Conservation (phyloP, 768 basidiomycete species). For the Termitomyces sp. region DNA sequence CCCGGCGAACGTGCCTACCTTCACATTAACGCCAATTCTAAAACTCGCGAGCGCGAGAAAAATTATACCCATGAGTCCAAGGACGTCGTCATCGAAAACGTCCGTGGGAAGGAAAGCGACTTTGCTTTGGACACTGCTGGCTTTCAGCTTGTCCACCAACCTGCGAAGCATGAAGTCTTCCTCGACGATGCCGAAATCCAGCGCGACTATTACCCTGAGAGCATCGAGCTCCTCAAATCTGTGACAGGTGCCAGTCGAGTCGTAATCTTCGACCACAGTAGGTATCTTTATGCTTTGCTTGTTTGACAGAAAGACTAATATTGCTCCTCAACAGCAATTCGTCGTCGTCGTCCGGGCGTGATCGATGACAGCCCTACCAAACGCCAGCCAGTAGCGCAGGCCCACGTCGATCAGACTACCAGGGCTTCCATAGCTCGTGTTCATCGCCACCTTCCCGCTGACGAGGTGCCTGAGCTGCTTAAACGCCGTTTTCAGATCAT, state of each 20-base stretch:
- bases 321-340: conserved; percentile 23
- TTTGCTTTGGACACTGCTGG: conserved; percentile 47
- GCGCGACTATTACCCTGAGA: conserved; percentile 59
- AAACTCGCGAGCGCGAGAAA: conserved; percentile 28
- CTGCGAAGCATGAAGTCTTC: conserved; percentile 47
- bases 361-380: conserved; percentile 22
- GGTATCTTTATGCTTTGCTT: conserved; percentile 15
- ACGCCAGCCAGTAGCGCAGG: conserved; percentile 33
- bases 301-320: neutral
- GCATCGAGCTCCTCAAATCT: conserved; percentile 52
- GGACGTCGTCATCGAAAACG: conserved; percentile 44
- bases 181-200: conserved; percentile 47
- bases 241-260: conserved; percentile 57
- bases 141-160: conserved; percentile 40
- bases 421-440: conserved; percentile 31
- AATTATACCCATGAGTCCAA: conserved; percentile 31
- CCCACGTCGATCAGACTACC: conserved; percentile 39
- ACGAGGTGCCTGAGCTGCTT: conserved; percentile 30
- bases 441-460: conserved; percentile 33
- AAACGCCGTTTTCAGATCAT: conserved; percentile 42
- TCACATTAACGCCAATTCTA: conserved; percentile 29
- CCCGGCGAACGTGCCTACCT: conserved; percentile 39
- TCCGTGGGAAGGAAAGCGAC: conserved; percentile 46
- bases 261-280: conserved; percentile 62
- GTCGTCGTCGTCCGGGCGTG: conserved; percentile 29